Evolutionary conservation across 805 yeast species (phyloP), one percentile per base, ranked within the genome.

Genomic region (Candida saitoana): DNA sequence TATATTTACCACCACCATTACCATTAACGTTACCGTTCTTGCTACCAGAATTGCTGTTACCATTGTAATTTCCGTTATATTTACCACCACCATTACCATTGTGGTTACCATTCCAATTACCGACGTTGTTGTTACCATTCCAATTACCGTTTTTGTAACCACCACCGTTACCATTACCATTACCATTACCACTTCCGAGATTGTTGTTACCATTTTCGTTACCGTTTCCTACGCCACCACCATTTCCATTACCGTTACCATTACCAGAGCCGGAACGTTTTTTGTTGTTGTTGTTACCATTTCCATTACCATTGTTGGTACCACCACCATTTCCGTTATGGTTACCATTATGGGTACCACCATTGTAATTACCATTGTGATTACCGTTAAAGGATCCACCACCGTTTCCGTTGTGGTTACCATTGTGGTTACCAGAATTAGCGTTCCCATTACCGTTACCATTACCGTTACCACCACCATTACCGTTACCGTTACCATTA

Each of bases 101-200:
- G 27, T 6, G 9, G 11, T 22, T 22, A 22, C 27, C 27, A 11
- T 22, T 22, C 6, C 27, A 6, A 11, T 22, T 22, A 15, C 58
- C 52, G 33, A 49, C 50, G 35, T 49, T 45, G 9, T 48, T 39
- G 27, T 22, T 22, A 22, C 27, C 27, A 22, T 31, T 48, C 14
- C 47, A 51, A 22, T 39, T 42, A 8, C 39, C 34, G 27, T 22
- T 22, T 7, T 22, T 6, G 27, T 22, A 22, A 7, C 27, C 27
- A 22, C 27, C 27, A 25, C 55, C 58, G 29, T 51, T 47, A 19
- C 58, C 57, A 12, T 57, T 56, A 22, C 63, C 38, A 20, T 44
- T 22, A 11, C 47, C 41, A 11, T 22, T 22, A 22, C 27, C 27
- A 7, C 55, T 22, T 7, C 27, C 27, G 6, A 22, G 11, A 11